A percentile compares a stretch with the other conserved stretches of the same genome.
Evolutionary conservation across 1,284 basidiomycete genomes (phyloP).

Genomic region (Irpex rosettiformis): DNA sequence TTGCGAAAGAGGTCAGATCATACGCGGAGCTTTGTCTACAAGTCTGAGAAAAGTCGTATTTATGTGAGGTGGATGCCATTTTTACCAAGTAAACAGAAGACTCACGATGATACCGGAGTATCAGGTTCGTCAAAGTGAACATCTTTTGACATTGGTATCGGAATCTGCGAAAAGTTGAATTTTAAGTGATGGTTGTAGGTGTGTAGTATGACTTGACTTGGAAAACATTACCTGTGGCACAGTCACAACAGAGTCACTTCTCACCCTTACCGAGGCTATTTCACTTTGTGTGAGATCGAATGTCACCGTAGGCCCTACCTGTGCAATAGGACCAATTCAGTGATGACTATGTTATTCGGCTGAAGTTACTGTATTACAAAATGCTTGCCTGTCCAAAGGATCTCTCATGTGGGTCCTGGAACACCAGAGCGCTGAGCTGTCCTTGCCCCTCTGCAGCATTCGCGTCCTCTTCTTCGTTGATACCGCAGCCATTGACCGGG

Average conservation of each 20-base stretch:
- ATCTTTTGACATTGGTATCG: background rate
- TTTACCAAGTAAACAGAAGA: background rate
- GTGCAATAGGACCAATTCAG: background rate
- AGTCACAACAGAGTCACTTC: background rate
- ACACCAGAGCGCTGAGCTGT: background rate
- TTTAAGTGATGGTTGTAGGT: too few species aligned
- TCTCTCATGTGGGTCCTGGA: background rate
- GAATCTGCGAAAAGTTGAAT: background rate
- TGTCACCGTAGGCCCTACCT: background rate
- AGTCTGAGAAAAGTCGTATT: background rate
- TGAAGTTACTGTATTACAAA: background rate
- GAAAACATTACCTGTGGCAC: background rate
- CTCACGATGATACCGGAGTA: background rate
- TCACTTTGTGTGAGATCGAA: background rate
- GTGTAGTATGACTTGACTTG: too few species aligned
- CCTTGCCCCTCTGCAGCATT: background rate
- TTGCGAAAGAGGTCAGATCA: background rate
- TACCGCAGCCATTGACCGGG: background rate
- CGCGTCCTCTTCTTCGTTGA: background rate
- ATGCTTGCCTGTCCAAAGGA: background rate
- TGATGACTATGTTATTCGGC: background rate
- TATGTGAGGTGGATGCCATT: background rate
- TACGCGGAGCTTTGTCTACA: background rate
- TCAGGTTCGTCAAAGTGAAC: background rate
- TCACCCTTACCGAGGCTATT: background rate